Evolutionary conservation across 768 basidiomycete species (phyloP), one percentile per base, ranked within the genome.

Genomic region (Pulveroboletus sp.): DNA sequence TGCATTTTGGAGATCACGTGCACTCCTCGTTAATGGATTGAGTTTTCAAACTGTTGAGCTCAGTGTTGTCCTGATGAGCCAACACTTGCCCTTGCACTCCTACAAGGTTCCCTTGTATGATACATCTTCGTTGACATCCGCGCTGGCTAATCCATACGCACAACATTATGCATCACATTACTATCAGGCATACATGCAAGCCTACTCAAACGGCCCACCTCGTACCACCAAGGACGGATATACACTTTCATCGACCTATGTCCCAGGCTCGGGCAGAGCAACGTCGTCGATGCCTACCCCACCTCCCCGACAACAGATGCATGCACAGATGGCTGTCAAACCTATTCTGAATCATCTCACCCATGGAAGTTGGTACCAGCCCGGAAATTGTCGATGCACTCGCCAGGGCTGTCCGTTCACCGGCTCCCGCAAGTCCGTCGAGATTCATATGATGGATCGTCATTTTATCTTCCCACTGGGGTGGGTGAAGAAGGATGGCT

Each of bases 361-460:
- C 5, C 23, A 58, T 61, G 62, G 57, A 19, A 53, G 67, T n/a
- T 85, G 84, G 83, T 82, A 85, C 60, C 82, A 81, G 47, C 61
- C 80, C 34, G 89, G 89, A 5, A 75, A 72, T 55, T 63, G 55
- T 53, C 75, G 77, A 45, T 91, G 89, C 63, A 75, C 77, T 8
- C 74, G 85, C 56, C 72, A 69, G 36, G 75, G 75, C n/a, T 94
- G 90, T 63, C 57, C 64, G 6, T 94, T 89, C 58, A 71, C 71
- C 33, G 90, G 87, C 29, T 84, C 88, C 4, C 69, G 72, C 34
- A 87, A 88, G 62, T 71, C 80, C 21, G 79, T 91, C 14, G 85
- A 91, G 64, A 75, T 72, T 24, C 91, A 94, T 60, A 85, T 82
- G 82, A 92, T 91, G 90, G 90, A 92, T 57, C 76, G 90, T n/a